Evolutionary conservation across 805 yeast genomes (phyloP).

Genomic region (Yamadazyma olivae): DNA sequence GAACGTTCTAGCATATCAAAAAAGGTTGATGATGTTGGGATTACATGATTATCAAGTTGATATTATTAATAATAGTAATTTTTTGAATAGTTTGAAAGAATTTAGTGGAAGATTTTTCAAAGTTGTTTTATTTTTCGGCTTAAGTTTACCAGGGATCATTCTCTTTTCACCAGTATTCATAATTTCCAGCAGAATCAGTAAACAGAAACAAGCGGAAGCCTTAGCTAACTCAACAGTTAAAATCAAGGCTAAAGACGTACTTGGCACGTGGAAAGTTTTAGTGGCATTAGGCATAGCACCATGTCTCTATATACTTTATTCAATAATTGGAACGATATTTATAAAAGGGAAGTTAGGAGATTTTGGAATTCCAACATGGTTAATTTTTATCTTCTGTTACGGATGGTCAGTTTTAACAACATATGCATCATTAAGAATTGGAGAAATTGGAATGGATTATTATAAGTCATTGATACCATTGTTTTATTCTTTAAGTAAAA

Average conservation of each 20-base stretch:
- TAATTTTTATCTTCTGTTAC: constrained; percentile 29
- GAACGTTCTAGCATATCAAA: constrained; percentile 32
- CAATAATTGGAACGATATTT: constrained; percentile 26
- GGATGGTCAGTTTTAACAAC: constrained; percentile 37
- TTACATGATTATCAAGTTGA: constrained; percentile 42
- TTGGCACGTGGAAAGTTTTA: constrained; percentile 42
- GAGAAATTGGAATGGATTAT: constrained; percentile 41
- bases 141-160: constrained; percentile 36
- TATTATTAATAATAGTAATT: constrained; percentile 19
- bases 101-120: constrained; percentile 25
- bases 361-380: constrained; percentile 6
- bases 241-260: constrained; percentile 39
- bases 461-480: constrained; percentile 39
- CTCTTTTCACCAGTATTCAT: constrained; percentile 41
- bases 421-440: constrained; percentile 38
- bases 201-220: constrained; percentile 35
- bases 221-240: constrained; percentile 37
- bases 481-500: constrained; percentile 29
- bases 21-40: constrained; percentile 27
- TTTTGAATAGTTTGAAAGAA: constrained; percentile 18
- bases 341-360: background rate
- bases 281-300: constrained; percentile 43
- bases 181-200: constrained; percentile 30
- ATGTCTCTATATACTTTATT: constrained; percentile 35
- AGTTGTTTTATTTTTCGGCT: constrained; percentile 26